A percentile compares a stretch with the other conserved stretches of the same genome.
Evolutionary conservation across 2,329 filamentous ascomycete genomes (phyloP).

Genomic region (Zalaria obscura): DNA sequence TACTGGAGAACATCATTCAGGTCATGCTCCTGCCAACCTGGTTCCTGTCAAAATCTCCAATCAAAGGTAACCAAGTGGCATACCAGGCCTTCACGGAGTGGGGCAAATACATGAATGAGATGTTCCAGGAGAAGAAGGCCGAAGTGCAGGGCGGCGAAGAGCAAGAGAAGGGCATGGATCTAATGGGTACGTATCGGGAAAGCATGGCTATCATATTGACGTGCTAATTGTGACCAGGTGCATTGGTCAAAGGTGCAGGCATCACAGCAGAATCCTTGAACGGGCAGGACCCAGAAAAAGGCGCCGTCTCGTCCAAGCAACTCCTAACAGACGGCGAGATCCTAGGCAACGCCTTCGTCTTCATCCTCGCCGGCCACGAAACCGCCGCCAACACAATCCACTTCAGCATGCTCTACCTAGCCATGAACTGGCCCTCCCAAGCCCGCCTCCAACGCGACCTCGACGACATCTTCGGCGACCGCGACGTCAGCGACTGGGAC

Average conservation of each 20-base stretch:
- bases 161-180: slow-evolving; percentile 35
- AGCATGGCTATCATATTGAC: too few species aligned
- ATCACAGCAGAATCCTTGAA: slow-evolving; percentile 21
- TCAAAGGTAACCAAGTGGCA: slow-evolving; percentile 37
- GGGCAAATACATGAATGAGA: slow-evolving; percentile 53
- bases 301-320: slow-evolving; percentile 25
- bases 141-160: slow-evolving; percentile 25
- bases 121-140: slow-evolving; percentile 47
- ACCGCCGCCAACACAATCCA: slow-evolving; percentile 65
- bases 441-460: slow-evolving; percentile 54
- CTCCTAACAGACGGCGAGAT: slow-evolving; percentile 50
- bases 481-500: slow-evolving; percentile 49
- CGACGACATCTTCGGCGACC: slow-evolving; percentile 46
- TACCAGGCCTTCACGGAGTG: slow-evolving; percentile 47
- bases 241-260: slow-evolving; percentile 34
- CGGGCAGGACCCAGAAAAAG: slow-evolving; percentile 26
- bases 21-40: slow-evolving; percentile 46
- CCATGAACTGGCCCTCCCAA: slow-evolving; percentile 50
- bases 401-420: slow-evolving; percentile 55
- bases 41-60: slow-evolving; percentile 37
- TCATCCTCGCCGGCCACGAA: slow-evolving; percentile 63
- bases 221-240: slow-evolving; percentile 15
- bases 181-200: slow-evolving; percentile 24
- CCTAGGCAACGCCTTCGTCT: slow-evolving; percentile 52
- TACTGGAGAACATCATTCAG: slow-evolving; percentile 50